These are phyloP conservation scores for Cinchona pubescens DNA, from an alignment of 257 asterid species.

Conservation along the genomic window DNA sequence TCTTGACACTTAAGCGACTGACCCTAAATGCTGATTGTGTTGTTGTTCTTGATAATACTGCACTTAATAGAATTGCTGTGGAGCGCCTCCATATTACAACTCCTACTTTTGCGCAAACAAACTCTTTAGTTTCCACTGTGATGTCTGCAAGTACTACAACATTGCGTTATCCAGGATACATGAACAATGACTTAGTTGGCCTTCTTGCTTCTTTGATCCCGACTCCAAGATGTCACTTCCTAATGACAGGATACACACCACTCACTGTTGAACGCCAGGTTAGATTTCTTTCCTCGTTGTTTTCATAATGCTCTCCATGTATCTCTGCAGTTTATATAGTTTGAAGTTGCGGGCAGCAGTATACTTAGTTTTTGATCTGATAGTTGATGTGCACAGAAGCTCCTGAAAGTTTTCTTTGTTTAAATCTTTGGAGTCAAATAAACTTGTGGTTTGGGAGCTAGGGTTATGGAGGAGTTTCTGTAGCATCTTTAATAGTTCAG, in stretches of 20 bases:
- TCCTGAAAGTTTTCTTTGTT: background rate
- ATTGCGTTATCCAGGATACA: conserved; percentile 94
- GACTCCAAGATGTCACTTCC: conserved; percentile 98
- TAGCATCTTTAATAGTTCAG: too few relatives aligned
- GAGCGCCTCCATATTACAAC: conserved; percentile 88
- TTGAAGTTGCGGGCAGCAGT: background rate
- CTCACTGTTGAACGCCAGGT: conserved; percentile 99
- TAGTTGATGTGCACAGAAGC: background rate
- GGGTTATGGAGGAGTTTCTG: background rate
- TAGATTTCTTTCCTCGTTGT: conserved; percentile 23
- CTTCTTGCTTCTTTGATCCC: conserved; percentile 99
- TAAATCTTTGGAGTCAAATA: background rate
- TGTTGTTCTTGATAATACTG: conserved; percentile 97
- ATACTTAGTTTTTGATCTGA: background rate
- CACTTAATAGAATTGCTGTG: conserved; percentile 95
- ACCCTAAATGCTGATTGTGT: conserved; percentile 98
- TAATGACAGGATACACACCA: conserved; percentile 98
- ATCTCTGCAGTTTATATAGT: background rate
- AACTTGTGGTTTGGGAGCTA: background rate
- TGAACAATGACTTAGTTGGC: conserved; percentile 99
- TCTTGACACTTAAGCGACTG: conserved; percentile 86
- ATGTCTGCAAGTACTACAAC: conserved; percentile 99
- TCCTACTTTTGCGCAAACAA: conserved; percentile 94
- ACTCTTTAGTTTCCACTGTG: conserved; percentile 95
- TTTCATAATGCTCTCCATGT: background rate